These are phyloP conservation scores for Hanseniaspora vineae DNA, from an alignment of 805 yeast genomes.

Conservation along the genomic window DNA sequence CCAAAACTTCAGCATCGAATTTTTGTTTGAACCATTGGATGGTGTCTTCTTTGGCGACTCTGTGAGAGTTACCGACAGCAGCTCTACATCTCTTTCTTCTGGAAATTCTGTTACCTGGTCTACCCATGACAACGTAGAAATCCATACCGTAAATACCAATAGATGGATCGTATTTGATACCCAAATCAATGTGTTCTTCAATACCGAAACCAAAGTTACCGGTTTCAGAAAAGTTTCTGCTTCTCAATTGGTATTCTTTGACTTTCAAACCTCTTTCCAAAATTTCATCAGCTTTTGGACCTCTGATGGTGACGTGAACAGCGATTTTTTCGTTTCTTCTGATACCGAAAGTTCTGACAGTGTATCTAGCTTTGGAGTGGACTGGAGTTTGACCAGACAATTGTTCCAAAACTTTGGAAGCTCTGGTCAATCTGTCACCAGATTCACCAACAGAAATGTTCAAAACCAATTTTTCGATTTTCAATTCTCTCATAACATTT, in stretches of 20 bases:
- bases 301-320: constrained; percentile 98
- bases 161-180: constrained; percentile 99
- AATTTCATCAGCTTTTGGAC: constrained; percentile 99
- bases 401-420: constrained; percentile 99
- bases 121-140: constrained; percentile 98
- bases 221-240: constrained; percentile 92
- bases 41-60: constrained; percentile 85
- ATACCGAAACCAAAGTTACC: constrained; percentile 99
- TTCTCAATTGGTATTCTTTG: constrained; percentile 95
- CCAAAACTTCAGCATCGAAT: constrained; percentile 96
- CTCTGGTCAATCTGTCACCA: constrained; percentile 99
- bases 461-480: constrained; percentile 97
- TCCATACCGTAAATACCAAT: constrained; percentile 99
- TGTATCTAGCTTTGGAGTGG: constrained; percentile 99
- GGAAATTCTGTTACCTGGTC: constrained; percentile 98
- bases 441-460: constrained; percentile 99
- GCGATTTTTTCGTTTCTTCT: constrained; percentile 99
- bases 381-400: constrained; percentile 99
- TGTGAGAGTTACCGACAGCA: constrained; percentile 84
- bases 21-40: constrained; percentile 98
- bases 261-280: constrained; percentile 99
- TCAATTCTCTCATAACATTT: constrained; percentile 97
- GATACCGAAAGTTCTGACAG: constrained; percentile 99
- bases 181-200: constrained; percentile 98
- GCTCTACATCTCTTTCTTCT: constrained; percentile 95